A percentile compares a stretch with the other conserved stretches of the same genome.
Evolutionary conservation across 192 early-diverging fungal species (phyloP).

Genomic region (Mortierella claussenii): DNA sequence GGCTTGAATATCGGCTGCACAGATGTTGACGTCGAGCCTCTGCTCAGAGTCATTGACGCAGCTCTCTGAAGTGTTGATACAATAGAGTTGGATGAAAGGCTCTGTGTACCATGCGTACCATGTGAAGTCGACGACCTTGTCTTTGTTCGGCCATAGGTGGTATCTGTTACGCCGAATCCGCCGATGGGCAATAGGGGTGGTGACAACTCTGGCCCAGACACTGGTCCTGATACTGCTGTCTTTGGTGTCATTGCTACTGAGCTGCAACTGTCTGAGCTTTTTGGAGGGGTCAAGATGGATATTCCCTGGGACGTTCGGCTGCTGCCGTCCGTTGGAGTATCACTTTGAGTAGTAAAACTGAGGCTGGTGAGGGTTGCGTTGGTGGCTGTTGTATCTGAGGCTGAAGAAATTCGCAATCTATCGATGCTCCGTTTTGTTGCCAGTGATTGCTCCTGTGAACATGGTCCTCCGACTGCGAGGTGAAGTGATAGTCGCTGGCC

Average conservation of each 20-base stretch:
- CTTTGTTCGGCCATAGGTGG: slow-evolving; percentile 13
- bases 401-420: slow-evolving; percentile 14
- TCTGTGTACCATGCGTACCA: background rate
- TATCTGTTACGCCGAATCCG: slow-evolving; percentile 13
- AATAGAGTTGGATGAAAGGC: slow-evolving; percentile 33
- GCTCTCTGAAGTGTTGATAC: slow-evolving; percentile 38
- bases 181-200: slow-evolving; percentile 29
- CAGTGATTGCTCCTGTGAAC: slow-evolving; percentile 8
- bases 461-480: slow-evolving; percentile 23
- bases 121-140: slow-evolving; percentile 5
- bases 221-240: background rate
- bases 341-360: background rate
- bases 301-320: background rate
- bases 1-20: slow-evolving; percentile 21
- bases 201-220: slow-evolving; percentile 13
- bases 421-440: slow-evolving; percentile 13
- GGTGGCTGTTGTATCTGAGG: background rate
- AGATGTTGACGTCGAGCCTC: slow-evolving; percentile 15
- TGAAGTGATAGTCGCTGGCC: slow-evolving; percentile 80
- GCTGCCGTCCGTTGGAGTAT: no score
- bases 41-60: slow-evolving; percentile 36
- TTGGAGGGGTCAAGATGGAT: background rate
- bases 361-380: background rate
- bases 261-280: slow-evolving; percentile 2
- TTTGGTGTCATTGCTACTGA: slow-evolving; percentile 11